Evolutionary conservation across 208 protist genomes (phyloP), one percentile per base, ranked within the genome.

Genomic region (Wallacemonas sp.): DNA sequence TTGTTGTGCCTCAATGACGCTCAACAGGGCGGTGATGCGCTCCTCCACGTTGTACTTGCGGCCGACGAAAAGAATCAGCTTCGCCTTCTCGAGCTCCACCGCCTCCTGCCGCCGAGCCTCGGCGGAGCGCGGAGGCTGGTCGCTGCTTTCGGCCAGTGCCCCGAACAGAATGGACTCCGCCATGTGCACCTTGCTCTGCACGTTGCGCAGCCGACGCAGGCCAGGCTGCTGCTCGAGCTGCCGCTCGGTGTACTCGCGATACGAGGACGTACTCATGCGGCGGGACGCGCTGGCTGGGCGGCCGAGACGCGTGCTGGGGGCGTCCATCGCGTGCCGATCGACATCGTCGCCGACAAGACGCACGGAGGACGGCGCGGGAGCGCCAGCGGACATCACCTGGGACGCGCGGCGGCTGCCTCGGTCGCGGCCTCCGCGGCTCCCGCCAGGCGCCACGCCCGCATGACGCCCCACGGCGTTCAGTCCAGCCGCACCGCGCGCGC

Each of bases 41-140:
- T 81, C 57, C 41, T 81, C 72, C 14, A 93, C 20, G 61, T 93
- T 96, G 20, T 77, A 82, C 14, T 79, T 67, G 36, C 91, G 80
- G n/a, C 83, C 91, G 10, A 93, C 76, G 31, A 96, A 83, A 44
- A 90, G 50, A 52, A 94, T 76, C 25, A 93, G 36, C 59, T 93
- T 93, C 0, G 78, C 61, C 23, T 83, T 72, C 67, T 96, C 87
- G 45, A 80, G 44, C 20, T 86, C 72, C 20, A 95, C 54, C 38
- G 90, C 71, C 11, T 89, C 57, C 4, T 54, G 50, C 23, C 61
- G 59, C n/a, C 85, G 82, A 57, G 89, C 75, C 25, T 75, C 68
- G 1, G 72, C 71, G 16, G 46, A 76, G 55, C 85, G 81, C 10
- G 57, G 65, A 2, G 44, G 59, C 1, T 52, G 20, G 1, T 62